phyloP scores from a whole-genome alignment of 345 rosid species.

The Pugionium cornutum region DNA sequence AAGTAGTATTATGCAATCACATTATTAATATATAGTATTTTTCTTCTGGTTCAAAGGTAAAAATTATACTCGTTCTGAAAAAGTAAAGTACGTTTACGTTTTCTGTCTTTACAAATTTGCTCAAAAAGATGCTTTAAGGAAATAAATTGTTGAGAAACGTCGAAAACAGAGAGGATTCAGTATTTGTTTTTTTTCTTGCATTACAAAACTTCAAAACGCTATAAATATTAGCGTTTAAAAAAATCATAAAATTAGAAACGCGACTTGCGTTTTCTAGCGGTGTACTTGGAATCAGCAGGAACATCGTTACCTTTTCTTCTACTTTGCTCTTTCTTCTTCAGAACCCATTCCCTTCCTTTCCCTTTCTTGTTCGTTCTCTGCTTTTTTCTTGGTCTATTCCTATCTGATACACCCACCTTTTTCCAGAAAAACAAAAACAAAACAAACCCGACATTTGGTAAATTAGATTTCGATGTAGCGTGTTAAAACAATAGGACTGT shows the following conservation, averaged over 20 bases:
- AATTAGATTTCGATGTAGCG: neutral
- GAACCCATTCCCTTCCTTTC: slow-evolving; percentile 70
- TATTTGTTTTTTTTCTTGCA: neutral
- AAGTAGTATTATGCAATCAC: neutral
- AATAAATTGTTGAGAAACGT: neutral
- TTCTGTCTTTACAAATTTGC: no score
- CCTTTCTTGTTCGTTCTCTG: slow-evolving; percentile 67
- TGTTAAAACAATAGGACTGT: no score
- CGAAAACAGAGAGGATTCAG: neutral
- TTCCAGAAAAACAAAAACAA: neutral
- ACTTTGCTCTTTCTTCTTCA: slow-evolving; percentile 87
- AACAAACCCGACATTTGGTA: neutral
- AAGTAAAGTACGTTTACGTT: no score
- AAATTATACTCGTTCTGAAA: no score
- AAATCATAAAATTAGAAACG: slow-evolving; percentile 54
- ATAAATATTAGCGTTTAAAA: neutral
- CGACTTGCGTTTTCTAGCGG: slow-evolving; percentile 77
- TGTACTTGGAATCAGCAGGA: slow-evolving; percentile 77
- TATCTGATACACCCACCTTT: slow-evolving; percentile 66
- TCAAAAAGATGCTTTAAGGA: no score
- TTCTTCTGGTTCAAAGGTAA: no score
- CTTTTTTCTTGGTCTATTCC: slow-evolving; percentile 79
- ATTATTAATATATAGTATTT: neutral
- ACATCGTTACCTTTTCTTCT: slow-evolving; percentile 76
- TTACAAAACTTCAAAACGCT: neutral